phyloP scores from a whole-genome alignment of 108 stramenopile genomes.

The Pseudonitzschia multiseries region DNA sequence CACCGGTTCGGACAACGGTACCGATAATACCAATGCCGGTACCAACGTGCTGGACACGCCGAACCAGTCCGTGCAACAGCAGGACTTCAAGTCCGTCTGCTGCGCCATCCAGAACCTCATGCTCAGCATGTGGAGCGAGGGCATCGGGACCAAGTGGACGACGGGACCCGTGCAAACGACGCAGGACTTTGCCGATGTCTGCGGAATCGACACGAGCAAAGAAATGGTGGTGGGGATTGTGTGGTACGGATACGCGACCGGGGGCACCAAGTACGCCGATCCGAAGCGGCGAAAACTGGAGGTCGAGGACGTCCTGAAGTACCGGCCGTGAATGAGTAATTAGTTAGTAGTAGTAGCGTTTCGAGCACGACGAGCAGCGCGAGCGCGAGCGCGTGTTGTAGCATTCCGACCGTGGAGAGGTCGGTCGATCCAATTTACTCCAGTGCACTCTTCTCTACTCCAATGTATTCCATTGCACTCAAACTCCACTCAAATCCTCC shows the following conservation, averaged over 20 bases:
- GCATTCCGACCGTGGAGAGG: too few species aligned
- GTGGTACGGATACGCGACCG: slow-evolving; percentile 75
- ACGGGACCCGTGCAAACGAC: slow-evolving; percentile 64
- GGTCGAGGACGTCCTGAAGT: slow-evolving; percentile 59
- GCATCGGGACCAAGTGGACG: slow-evolving; percentile 77
- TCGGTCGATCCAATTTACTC: too few species aligned
- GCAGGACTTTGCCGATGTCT: slow-evolving; percentile 58
- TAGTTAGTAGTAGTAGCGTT: too few species aligned
- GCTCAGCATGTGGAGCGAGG: slow-evolving; percentile 68
- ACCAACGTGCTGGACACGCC: slow-evolving; percentile 2
- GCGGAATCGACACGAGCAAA: slow-evolving; percentile 56
- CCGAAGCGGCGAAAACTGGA: slow-evolving; percentile 52
- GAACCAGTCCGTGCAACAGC: slow-evolving; percentile 8
- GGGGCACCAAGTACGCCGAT: slow-evolving; percentile 52
- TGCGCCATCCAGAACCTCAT: slow-evolving; percentile 75
- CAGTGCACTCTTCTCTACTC: too few species aligned
- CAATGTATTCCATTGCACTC: too few species aligned
- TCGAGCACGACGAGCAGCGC: too few species aligned
- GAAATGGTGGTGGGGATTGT: slow-evolving; percentile 62
- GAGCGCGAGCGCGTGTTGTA: too few species aligned
- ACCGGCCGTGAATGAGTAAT: slow-evolving; percentile 41
- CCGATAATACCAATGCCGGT: too few species aligned
- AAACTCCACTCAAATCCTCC: too few species aligned
- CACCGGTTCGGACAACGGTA: slow-evolving; percentile 32
- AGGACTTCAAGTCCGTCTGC: slow-evolving; percentile 58